Evolutionary conservation across 768 basidiomycete species (phyloP), one percentile per base, ranked within the genome.

Genomic region (Asterophora parasitica): DNA sequence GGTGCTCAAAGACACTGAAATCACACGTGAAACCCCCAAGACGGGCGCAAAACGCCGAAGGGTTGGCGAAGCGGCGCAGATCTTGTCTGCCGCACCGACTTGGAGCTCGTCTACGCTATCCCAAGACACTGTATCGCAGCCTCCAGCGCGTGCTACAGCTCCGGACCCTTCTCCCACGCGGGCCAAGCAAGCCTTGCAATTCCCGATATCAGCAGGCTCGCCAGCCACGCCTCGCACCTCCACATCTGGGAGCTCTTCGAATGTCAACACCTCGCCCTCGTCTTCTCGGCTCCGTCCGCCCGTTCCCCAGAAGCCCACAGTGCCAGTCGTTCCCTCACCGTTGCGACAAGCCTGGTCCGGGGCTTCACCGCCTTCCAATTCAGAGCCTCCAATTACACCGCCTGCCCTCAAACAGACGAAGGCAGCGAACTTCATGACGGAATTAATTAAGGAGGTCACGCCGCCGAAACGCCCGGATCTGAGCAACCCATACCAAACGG

Each of bases 401-500:
- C 33, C 69, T 31, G 61, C 70, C 43, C 59, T 65, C 15, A 77
- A 72, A 45, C 79, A 76, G 20, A 86, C 84, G 1, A 78, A 82
- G 56, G 79, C 85, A 4, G 87, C 85, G 9, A 77, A 70, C 58
- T 78, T 81, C 44, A 81, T 88, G 77, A 72, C 81, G 1, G 80
- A 81, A 44, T 69, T 89, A 44, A 81, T 88, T 54, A 83, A 85
- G 61, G 83, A 84, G 54, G 79, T 76, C 7, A 82, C 83, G 0
- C 83, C 84, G 0, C 72, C 77, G 11, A 81, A 76, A 63, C 80
- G 71, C 49, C 74, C 78, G 16, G 87, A 85, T 55, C 73, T 88
- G 35, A 78, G 77, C 43, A 91, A 91, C 61, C 88, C 88, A 0
- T 90, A 91, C 58, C 83, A 89, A 61, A 74, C 77, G 15, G 80